Conservation (phyloP, 768 basidiomycete genomes). For the Pleurotus sapidus region DNA sequence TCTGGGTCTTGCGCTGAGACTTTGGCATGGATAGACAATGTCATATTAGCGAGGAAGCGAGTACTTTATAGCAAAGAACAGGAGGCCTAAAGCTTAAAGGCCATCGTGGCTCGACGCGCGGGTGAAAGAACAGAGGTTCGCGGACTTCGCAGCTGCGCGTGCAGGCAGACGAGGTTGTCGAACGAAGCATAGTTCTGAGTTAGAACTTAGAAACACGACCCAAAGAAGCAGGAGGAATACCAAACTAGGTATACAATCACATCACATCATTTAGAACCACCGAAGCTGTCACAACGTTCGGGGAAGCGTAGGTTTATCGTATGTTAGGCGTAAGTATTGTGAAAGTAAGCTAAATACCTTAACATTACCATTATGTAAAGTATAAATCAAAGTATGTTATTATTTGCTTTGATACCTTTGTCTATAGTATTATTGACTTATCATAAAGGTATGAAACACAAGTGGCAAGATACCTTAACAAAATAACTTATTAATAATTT, state of each 20-base stretch:
- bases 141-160: background rate
- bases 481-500: no score
- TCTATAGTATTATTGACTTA: no score
- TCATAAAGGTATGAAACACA: no score
- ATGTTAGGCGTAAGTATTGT: no score
- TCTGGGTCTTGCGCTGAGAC: background rate
- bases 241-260: background rate
- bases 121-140: background rate
- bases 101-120: background rate
- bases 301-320: no score
- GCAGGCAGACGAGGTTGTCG: background rate
- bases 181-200: background rate
- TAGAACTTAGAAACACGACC: background rate
- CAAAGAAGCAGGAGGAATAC: background rate
- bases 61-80: background rate
- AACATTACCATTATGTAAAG: no score
- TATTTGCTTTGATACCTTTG: no score
- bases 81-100: background rate
- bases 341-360: no score
- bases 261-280: background rate
- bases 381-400: no score
- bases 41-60: background rate
- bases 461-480: no score
- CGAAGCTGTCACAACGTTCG: background rate
- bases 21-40: background rate